Conservation (phyloP, 768 basidiomycete genomes). For the Pilatotrama ljubarskyi region DNA sequence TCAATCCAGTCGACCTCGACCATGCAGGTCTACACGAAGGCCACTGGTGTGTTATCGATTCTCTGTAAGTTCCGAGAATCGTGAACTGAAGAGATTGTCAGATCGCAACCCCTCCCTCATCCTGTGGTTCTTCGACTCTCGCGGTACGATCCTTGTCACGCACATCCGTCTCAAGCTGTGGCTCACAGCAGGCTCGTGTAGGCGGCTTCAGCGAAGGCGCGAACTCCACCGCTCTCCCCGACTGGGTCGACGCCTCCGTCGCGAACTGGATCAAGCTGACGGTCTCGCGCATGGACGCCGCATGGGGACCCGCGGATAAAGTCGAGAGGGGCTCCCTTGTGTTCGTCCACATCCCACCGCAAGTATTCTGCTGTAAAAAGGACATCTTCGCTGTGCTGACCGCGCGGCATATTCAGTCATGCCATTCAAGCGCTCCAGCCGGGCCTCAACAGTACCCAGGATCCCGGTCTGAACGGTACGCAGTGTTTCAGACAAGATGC, state of each 20-base stretch:
- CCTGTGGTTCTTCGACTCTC: conserved; percentile 80
- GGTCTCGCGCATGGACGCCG: conserved; percentile 50
- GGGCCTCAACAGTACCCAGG: conserved; percentile 39
- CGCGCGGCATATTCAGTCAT: conserved; percentile 22
- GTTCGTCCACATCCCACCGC: conserved; percentile 80
- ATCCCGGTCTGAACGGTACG: conserved; percentile 46
- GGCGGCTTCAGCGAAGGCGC: conserved; percentile 53
- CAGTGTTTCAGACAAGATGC: too few species aligned
- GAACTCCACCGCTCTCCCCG: conserved; percentile 48
- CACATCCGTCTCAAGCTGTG: not conserved
- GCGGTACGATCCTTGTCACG: conserved; percentile 40
- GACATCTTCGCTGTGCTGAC: too few species aligned
- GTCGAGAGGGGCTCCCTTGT: conserved; percentile 54
- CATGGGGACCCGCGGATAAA: conserved; percentile 54
- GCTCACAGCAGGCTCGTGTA: conserved; percentile 1
- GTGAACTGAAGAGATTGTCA: conserved; percentile 4
- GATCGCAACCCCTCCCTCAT: conserved; percentile 55
- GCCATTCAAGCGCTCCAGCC: conserved; percentile 38
- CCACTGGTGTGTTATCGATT: conserved; percentile 32
- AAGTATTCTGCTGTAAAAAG: conserved; percentile 29
- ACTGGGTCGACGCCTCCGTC: conserved; percentile 70
- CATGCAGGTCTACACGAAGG: conserved; percentile 39
- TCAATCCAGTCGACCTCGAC: not conserved
- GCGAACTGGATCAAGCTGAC: conserved; percentile 61
- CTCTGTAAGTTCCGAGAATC: not conserved